Percentiles rank a stretch among this genome's conserved stretches.
Evolutionary conservation across 78 protist species (phyloP).

Genomic region (Dictyostelium purpureum): DNA sequence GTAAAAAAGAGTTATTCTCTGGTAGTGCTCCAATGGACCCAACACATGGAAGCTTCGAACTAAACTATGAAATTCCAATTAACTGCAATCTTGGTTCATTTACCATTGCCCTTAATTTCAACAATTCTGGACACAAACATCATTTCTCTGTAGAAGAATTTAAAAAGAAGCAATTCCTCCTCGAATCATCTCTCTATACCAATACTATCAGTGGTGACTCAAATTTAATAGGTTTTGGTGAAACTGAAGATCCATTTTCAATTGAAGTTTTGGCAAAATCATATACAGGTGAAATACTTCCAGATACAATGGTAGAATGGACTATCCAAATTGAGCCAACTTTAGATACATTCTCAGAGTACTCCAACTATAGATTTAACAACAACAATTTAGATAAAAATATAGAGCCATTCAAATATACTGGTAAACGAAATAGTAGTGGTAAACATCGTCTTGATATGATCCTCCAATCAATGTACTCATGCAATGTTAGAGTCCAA

Average conservation of each 20-base stretch:
- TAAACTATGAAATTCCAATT: neutral
- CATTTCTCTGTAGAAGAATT: conserved; percentile 9
- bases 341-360: neutral
- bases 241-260: neutral
- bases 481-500: neutral
- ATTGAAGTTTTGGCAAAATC: neutral
- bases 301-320: conserved; percentile 51
- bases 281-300: conserved; percentile 22
- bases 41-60: conserved; percentile 8
- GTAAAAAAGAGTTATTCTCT: too few relatives aligned
- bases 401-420: neutral
- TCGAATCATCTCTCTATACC: neutral
- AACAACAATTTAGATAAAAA: neutral
- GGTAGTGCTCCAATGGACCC: too few relatives aligned
- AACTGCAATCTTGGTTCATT: conserved; percentile 15
- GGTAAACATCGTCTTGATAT: conserved; percentile 36
- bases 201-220: neutral
- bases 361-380: neutral
- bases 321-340: neutral
- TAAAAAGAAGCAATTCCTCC: conserved; percentile 18
- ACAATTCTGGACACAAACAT: neutral
- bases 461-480: neutral
- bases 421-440: neutral
- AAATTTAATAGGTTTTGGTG: neutral
- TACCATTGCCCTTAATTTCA: neutral